Conservation (phyloP, 169 alveolate genomes). For the Plasmodium fragile region DNA sequence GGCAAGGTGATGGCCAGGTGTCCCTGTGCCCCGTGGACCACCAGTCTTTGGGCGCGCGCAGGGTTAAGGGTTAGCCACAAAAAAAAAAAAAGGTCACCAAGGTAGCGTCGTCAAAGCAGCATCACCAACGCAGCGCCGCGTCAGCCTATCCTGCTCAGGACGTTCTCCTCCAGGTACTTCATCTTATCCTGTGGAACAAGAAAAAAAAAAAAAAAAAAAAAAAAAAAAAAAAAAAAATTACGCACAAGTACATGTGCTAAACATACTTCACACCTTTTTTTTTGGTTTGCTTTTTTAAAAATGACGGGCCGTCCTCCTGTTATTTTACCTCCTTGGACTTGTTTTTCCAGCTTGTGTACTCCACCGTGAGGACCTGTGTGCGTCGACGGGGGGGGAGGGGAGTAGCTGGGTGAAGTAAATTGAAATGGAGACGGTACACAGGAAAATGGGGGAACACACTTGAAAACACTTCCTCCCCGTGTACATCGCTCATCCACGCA, state of each 20-base stretch:
- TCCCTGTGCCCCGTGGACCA: conserved; percentile 23
- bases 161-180: conserved; percentile 38
- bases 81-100: neutral
- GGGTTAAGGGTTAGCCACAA: neutral
- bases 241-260: neutral
- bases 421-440: neutral
- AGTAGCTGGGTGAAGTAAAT: neutral
- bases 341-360: conserved; percentile 71
- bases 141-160: conserved; percentile 39
- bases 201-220: conserved; percentile 5
- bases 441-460: neutral
- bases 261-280: neutral
- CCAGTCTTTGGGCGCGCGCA: neutral
- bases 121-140: neutral
- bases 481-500: neutral
- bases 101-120: neutral
- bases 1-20: neutral
- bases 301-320: neutral
- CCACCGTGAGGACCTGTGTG: conserved; percentile 46
- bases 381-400: neutral
- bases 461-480: neutral
- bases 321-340: conserved; percentile 61
- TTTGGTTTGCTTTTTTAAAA: conserved; percentile 1
- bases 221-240: neutral
- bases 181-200: conserved; percentile 34